Evolutionary conservation across 129 eudicot genomes (phyloP), one percentile per base, ranked within the genome.

Genomic region (Silybum marianum): DNA sequence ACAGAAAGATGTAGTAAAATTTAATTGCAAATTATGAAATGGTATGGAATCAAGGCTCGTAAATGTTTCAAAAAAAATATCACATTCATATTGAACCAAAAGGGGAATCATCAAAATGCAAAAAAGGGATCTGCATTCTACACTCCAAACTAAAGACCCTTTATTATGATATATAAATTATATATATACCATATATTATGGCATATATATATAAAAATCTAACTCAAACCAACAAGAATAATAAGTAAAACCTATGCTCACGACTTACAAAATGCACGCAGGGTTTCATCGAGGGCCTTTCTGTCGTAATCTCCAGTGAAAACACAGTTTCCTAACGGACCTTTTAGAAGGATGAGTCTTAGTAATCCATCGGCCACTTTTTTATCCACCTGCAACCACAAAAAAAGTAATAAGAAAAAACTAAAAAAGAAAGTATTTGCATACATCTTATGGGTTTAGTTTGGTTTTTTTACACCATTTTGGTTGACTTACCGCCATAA

Each of bases 321-420:
- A 62, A 96, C 97, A 44, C 98, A 96, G 72, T 85, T 82, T 74
- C 98, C 98, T 0, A 96, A 81, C 18, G 99, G 95, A 54, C 99
- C 99, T 87, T 96, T 96, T 88, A 93, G 44, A 28, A 96, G 99
- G 84, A 96, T 93, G 80, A 96, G 97, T 84, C 99, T 88, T 71
- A 96, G 85, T 84, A 88, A 83, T n/a, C 99, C 99, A 88, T 96
- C 98, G 44, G 98, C 98, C 74, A 96, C 99, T 86, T 96, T 96
- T 76, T 96, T 93, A 84, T 96, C 99, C 28, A 96, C 98, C 99
- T 96, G 87, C 40, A 34, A 24, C 18, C 60, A 69, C 26, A 75
- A 26, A 12, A 23, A 42, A 21, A 75, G 73, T 60, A 76, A 68
- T 39, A n/a, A 42, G 48, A 80, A 24, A 30, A 0, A 26, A 26